Evolutionary conservation across 805 yeast genomes (phyloP), one percentile per base, ranked within the genome.

Genomic region (Sporopachydermia lactativora): DNA sequence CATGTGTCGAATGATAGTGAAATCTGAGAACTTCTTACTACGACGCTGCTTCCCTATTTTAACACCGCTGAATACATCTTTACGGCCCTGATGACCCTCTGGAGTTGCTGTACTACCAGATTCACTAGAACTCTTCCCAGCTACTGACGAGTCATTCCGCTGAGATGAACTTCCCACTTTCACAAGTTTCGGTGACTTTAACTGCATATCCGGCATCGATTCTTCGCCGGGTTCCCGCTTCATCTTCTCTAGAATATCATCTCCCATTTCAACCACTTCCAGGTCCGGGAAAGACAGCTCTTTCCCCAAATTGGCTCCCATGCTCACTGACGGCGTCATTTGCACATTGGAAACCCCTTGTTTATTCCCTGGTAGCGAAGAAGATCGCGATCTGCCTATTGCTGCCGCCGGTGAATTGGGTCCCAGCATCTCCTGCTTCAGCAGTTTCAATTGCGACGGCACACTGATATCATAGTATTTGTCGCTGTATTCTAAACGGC

Each of bases 1-100:
- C 76, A 92, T 74, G 46, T 77, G 74, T 54, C 82, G 81, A 36
- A 85, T 37, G 1, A 82, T 70, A 1, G 62, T 59, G 50, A 84
- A 92, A 54, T 86, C 95, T 0, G 68, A 56, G 46, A 84, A 70
- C 45, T 75, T 73, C 54, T 83, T 83, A 15, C 70, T 75, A 41
- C 95, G 70, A 51, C 92, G 72, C 42, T 66, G 64, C 4, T 68
- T 62, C 2, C 96, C 96, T 45, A 79, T 71, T 34, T 61, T 55
- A 13, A 24, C n/a, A 24, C n/a, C n/a, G 31, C 13, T 8, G 31
- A 24, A 24, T 8, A 24, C 31, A n/a, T 24, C 31, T n/a, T n/a
- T n/a, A n/a, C n/a, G n/a, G n/a, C n/a, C n/a, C n/a, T n/a, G n/a
- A n/a, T n/a, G n/a, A n/a, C n/a, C n/a, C n/a, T n/a, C n/a, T n/a